Evolutionary conservation across 2,329 filamentous ascomycete species (phyloP), one percentile per base, ranked within the genome.

Genomic region (Aureobasidium sp.): DNA sequence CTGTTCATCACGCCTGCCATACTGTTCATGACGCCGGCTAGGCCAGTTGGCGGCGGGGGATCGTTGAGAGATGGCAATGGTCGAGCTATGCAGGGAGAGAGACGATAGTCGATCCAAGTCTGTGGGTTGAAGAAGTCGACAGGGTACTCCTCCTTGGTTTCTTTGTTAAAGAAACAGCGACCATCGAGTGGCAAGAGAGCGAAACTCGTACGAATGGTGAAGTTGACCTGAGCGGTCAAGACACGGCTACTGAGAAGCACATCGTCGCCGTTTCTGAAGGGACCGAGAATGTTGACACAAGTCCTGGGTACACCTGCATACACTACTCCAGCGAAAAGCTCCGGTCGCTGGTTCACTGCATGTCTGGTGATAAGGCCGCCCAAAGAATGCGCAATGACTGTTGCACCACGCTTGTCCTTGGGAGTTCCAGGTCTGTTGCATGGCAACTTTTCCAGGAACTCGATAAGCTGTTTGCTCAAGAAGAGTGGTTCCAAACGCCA

Each of bases 251-350:
- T 96, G 63, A 97, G 80, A 0, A 96, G 81, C 0, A 97, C 91
- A 19, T 92, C 89, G 70, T 97, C 92, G n/a, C 92, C 92, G 68
- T 96, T 93, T 39, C 92, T 86, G 14, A 97, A 74, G 0, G 92
- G 92, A 0, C 93, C 93, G 4, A 97, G 81, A 57, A 96, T 94
- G 71, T 96, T 97, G 71, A 97, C 85, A 71, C 91, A 96, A 60
- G 88, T 84, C 67, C 93, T 87, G 0, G 92, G 92, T 1, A 88
- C 85, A 9, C 92, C 93, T 1, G 90, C 91, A 70, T 90, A 97
- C 1, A 96, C 73, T 1, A 96, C 89, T 0, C 91, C 91, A 0
- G 88, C 83, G 68, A 97, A 95, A 2, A 97, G 82, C 5, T 95
- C 88, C 0, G 93, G 93, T 17, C 85, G 82, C 67, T 88, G 81